Evolutionary conservation across 306 rosid species (phyloP).

Genomic region (Heteromeles arbutifolia): DNA sequence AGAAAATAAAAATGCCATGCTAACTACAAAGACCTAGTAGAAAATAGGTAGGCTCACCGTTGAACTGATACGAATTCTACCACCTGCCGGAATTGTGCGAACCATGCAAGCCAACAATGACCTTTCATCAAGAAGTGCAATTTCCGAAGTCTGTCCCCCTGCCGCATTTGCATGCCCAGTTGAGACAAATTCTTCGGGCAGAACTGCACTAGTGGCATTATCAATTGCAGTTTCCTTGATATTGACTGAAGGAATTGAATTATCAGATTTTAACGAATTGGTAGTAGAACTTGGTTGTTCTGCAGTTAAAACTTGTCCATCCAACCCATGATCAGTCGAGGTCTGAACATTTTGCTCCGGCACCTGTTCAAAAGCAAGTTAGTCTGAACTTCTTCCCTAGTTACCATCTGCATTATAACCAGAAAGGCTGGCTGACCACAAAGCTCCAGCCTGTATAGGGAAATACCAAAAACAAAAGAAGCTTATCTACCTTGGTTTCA

Average conservation of each 20-base stretch:
- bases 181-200: constrained; percentile 49
- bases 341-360: constrained; percentile 45
- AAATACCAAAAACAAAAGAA: neutral
- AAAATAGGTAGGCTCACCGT: constrained; percentile 43
- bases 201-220: constrained; percentile 37
- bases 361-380: constrained; percentile 13
- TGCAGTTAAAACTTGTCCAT: constrained; percentile 38
- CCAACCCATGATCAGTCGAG: constrained; percentile 37
- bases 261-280: constrained; percentile 34
- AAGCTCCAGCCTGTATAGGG: neutral
- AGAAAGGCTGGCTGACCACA: neutral
- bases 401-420: constrained; percentile 3
- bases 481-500: constrained; percentile 44
- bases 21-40: constrained; percentile 1
- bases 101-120: constrained; percentile 77
- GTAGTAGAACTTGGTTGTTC: constrained; percentile 46
- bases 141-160: constrained; percentile 42
- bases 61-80: constrained; percentile 75
- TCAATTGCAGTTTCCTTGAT: constrained; percentile 33
- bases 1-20: neutral
- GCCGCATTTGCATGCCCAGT: constrained; percentile 34
- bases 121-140: constrained; percentile 73
- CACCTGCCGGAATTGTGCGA: constrained; percentile 97
- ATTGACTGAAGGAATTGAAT: constrained; percentile 37
- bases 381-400: constrained; percentile 6